Conservation (phyloP, 2,329 filamentous ascomycete species). For the Cordyceps pruinosa region DNA sequence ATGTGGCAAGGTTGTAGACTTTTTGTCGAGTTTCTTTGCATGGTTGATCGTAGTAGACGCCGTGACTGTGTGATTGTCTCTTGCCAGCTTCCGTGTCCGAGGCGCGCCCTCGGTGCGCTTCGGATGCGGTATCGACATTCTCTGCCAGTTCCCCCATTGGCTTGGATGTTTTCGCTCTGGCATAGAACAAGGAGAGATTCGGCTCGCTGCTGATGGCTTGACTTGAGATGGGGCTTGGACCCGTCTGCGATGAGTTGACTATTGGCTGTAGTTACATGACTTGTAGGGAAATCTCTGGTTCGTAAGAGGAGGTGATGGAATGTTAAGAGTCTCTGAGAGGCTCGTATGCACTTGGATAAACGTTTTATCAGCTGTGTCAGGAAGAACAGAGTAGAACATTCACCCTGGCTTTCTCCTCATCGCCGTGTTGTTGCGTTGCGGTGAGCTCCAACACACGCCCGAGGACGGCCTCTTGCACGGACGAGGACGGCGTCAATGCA, state of each 20-base stretch:
- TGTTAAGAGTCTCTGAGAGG: too few relatives aligned
- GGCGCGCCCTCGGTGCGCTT: slow-evolving; percentile 16
- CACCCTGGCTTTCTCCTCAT: too few relatives aligned
- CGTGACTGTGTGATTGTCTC: neutral
- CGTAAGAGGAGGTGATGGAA: too few relatives aligned
- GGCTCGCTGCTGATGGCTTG: slow-evolving; percentile 50
- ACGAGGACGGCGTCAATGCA: too few relatives aligned
- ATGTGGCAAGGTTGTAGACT: too few relatives aligned
- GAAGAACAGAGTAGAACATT: too few relatives aligned
- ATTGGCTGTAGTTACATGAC: slow-evolving; percentile 53
- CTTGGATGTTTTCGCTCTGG: slow-evolving; percentile 51
- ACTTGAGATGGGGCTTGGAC: slow-evolving; percentile 46
- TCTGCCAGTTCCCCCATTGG: slow-evolving; percentile 37
- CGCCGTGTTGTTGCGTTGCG: too few relatives aligned
- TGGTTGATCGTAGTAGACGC: neutral
- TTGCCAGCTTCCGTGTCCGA: slow-evolving; percentile 31
- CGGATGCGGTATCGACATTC: slow-evolving; percentile 42
- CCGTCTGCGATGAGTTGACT: slow-evolving; percentile 45
- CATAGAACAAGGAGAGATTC: slow-evolving; percentile 35
- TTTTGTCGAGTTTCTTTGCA: neutral
- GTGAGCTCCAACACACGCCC: too few relatives aligned
- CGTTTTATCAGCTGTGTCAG: too few relatives aligned
- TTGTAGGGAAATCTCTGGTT: too few relatives aligned
- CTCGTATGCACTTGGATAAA: too few relatives aligned
- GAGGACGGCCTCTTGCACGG: too few relatives aligned